Evolutionary conservation across 495 filamentous ascomycete species (phyloP).

Genomic region (Xylaria sp.): DNA sequence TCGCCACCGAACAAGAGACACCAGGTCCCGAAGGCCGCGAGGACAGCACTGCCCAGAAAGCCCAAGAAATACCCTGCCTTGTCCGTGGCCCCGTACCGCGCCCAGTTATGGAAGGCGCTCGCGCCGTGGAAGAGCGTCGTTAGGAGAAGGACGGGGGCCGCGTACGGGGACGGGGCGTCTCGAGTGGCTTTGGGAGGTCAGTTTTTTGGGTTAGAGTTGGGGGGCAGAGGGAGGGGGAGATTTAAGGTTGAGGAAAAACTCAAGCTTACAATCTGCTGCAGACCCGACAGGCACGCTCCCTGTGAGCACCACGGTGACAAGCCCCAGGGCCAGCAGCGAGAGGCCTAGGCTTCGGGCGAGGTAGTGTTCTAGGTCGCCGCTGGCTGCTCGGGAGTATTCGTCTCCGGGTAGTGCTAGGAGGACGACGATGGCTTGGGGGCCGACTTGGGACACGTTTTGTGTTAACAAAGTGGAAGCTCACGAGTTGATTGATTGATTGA

Average conservation of each 20-base stretch:
- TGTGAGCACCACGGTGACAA: slow-evolving; percentile 71
- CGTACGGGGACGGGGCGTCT: slow-evolving; percentile 61
- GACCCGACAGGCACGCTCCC: slow-evolving; percentile 77
- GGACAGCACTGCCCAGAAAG: slow-evolving; percentile 53
- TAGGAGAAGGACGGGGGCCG: slow-evolving; percentile 69
- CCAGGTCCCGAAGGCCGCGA: slow-evolving; percentile 74
- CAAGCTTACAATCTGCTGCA: slow-evolving; percentile 40
- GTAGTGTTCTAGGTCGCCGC: slow-evolving; percentile 66
- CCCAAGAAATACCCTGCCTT: slow-evolving; percentile 62
- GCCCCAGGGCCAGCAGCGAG: slow-evolving; percentile 67
- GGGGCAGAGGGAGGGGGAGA: neutral
- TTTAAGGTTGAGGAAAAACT: neutral
- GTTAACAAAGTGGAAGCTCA: neutral
- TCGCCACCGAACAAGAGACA: slow-evolving; percentile 75
- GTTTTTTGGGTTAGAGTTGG: neutral
- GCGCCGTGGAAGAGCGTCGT: slow-evolving; percentile 69
- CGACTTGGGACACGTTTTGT: slow-evolving; percentile 33
- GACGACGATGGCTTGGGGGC: slow-evolving; percentile 70
- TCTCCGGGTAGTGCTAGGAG: slow-evolving; percentile 59
- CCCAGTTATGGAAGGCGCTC: slow-evolving; percentile 72
- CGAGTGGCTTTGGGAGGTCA: neutral
- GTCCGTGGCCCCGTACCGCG: slow-evolving; percentile 61
- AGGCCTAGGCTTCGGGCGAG: slow-evolving; percentile 74
- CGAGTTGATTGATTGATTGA: neutral
- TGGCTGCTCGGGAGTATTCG: slow-evolving; percentile 35